Percentiles rank a stretch among this genome's conserved stretches.
Evolutionary conservation across 352 stramenopile genomes (phyloP).

Genomic region (Pilasporangium apinafurcum): DNA sequence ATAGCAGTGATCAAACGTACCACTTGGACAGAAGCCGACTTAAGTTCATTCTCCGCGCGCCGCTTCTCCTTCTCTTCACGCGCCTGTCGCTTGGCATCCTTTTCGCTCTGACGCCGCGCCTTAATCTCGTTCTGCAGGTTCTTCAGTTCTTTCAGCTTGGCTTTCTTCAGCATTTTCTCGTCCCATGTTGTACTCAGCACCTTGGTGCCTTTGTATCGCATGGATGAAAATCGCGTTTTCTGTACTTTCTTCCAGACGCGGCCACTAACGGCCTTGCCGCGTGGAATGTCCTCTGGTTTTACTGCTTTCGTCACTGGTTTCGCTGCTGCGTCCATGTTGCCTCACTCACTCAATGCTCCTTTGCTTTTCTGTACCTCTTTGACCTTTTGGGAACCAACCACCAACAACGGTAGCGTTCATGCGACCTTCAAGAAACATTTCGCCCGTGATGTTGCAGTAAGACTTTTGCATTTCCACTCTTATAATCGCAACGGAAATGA

Average conservation of each 20-base stretch:
- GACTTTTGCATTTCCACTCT: background rate
- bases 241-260: constrained; percentile 83
- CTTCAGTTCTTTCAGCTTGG: constrained; percentile 80
- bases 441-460: constrained; percentile 1
- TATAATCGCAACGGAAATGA: background rate
- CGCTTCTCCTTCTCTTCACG: constrained; percentile 85
- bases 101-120: constrained; percentile 54
- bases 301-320: constrained; percentile 4
- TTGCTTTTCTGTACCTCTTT: constrained; percentile 9
- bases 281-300: constrained; percentile 18
- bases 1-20: constrained; percentile 25
- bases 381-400: constrained; percentile 13
- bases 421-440: constrained; percentile 19
- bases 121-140: constrained; percentile 82
- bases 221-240: constrained; percentile 69
- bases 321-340: too few species aligned
- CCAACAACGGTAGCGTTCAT: constrained; percentile 4
- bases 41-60: constrained; percentile 87
- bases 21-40: constrained; percentile 83
- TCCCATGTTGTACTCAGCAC: constrained; percentile 86
- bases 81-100: constrained; percentile 65
- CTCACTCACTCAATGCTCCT: too few species aligned
- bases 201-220: constrained; percentile 69
- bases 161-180: constrained; percentile 73
- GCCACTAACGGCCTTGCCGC: constrained; percentile 64